A percentile compares a stretch with the other conserved stretches of the same genome.
Conservation (phyloP, 345 rosid species). For the Limnanthes douglasii region DNA sequence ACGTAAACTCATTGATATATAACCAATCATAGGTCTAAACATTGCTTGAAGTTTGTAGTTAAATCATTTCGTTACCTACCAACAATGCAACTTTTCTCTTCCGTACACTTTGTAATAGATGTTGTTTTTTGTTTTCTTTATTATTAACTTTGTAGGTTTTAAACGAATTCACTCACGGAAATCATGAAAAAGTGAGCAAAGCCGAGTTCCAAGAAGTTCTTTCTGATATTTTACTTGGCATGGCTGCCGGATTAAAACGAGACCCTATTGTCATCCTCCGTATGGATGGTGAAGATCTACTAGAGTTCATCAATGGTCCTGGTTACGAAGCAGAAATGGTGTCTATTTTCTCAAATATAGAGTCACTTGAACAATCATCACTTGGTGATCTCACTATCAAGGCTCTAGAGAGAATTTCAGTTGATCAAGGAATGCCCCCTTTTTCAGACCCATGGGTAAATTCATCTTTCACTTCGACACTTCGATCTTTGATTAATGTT, state of each 20-base stretch:
- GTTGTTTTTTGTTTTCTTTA: slow-evolving; percentile 1
- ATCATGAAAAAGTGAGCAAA: slow-evolving; percentile 68
- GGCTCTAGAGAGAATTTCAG: slow-evolving; percentile 57
- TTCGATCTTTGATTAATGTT: no score
- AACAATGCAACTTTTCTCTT: no score
- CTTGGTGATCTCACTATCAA: slow-evolving; percentile 33
- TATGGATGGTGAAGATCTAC: slow-evolving; percentile 90
- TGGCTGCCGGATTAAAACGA: slow-evolving; percentile 95
- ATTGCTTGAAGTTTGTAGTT: no score
- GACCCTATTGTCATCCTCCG: slow-evolving; percentile 92
- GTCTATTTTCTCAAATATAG: slow-evolving; percentile 36
- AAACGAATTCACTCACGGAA: slow-evolving; percentile 79
- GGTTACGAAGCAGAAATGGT: slow-evolving; percentile 51
- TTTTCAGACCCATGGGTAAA: slow-evolving; percentile 77
- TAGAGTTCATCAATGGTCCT: slow-evolving; percentile 56
- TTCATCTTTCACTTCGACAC: neutral
- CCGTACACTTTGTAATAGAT: slow-evolving; percentile 7
- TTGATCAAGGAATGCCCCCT: slow-evolving; percentile 93
- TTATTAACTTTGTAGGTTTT: slow-evolving; percentile 51
- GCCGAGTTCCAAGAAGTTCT: slow-evolving; percentile 74
- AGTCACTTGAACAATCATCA: slow-evolving; percentile 25
- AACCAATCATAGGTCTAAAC: no score
- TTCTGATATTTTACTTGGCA: slow-evolving; percentile 76
- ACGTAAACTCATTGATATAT: neutral
- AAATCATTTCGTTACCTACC: neutral